Base-by-base conservation (phyloP, 2,329 filamentous ascomycete genomes). In the Fusarium sp. region DNA sequence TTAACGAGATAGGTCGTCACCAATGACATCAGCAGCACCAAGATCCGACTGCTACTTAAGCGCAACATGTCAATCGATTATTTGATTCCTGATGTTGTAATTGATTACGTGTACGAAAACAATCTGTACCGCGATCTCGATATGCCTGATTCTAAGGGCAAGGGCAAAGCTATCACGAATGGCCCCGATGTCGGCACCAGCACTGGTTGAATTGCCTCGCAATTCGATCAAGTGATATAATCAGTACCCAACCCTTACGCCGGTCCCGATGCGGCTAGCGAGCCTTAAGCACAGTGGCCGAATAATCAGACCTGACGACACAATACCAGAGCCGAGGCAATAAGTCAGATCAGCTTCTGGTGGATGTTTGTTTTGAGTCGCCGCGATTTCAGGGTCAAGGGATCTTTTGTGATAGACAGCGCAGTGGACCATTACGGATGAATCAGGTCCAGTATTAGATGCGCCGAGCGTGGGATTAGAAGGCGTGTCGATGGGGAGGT, bases 41-140 rank as follows among this genome's bases (percentile, higher is more conserved):
- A 97, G 81, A 94, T 97, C 63, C 88, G 94, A 41, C 82, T 96
- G 4, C 92, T 96, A 75, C 78, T 94, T 33, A 88, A 91, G 74
- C 86, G 91, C 73, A 89, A 93, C 68, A 92, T 96, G 89, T 94
- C 90, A 71, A 92, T 96, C 48, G 88, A 92, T 67, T 95, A 94
- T 75, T 73, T 79, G 76, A 80, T 88, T 33, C 92, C 93, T 0
- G 87, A 90, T 41, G 87, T 88, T 5, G 92, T 95, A 47, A 91
- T 93, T 56, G 82, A 89, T 58, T 93, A 93, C 75, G 92, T 93
- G 63, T 85, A 90, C 58, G 82, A 91, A 65, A 84, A 92, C 65
- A 82, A 84, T 37, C 79, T 93, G 6, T 93, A 92, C 73, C 81
- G 84, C 59, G 88, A 90, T 35, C 64, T 77, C 32, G 75, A 78